Conservation (phyloP, 495 filamentous ascomycete genomes). For the Neurospora sp. region DNA sequence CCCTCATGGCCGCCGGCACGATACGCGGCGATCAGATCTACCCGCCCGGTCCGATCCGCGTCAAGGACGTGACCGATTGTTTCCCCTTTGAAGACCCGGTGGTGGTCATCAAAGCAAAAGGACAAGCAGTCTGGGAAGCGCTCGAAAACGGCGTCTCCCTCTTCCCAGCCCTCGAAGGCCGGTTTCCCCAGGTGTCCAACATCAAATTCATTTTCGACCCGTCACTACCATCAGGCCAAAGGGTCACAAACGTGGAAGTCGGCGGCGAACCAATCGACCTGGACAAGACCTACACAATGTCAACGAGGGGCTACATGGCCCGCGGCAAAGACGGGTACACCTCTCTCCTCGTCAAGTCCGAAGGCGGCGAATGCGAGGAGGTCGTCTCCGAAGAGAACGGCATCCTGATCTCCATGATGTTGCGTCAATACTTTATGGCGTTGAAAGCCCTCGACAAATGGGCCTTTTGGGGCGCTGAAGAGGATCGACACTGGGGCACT, state of each 20-base stretch:
- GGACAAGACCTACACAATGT: slow-evolving; percentile 52
- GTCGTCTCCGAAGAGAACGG: slow-evolving; percentile 78
- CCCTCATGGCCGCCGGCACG: slow-evolving; percentile 81
- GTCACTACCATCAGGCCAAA: slow-evolving; percentile 42
- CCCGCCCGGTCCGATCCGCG: slow-evolving; percentile 59
- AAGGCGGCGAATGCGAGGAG: slow-evolving; percentile 65
- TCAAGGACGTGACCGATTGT: slow-evolving; percentile 69
- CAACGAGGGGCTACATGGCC: slow-evolving; percentile 77
- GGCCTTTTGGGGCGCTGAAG: slow-evolving; percentile 47
- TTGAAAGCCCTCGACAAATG: slow-evolving; percentile 69
- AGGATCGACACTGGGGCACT: slow-evolving; percentile 51
- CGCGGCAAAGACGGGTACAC: slow-evolving; percentile 76
- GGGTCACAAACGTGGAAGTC: slow-evolving; percentile 54
- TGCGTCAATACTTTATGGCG: slow-evolving; percentile 83
- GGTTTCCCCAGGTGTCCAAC: slow-evolving; percentile 73
- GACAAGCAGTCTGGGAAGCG: slow-evolving; percentile 58
- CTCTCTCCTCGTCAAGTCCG: slow-evolving; percentile 55
- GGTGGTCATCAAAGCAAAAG: slow-evolving; percentile 59
- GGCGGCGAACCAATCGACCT: slow-evolving; percentile 48
- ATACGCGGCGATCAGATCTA: slow-evolving; percentile 82
- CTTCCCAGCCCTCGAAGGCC: slow-evolving; percentile 74
- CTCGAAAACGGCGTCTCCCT: slow-evolving; percentile 73
- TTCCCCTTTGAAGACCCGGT: slow-evolving; percentile 93
- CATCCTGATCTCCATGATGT: slow-evolving; percentile 68
- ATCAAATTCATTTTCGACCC: slow-evolving; percentile 64